Evolutionary conservation across 495 filamentous ascomycete species (phyloP).

Genomic region (Neurospora cerealis): DNA sequence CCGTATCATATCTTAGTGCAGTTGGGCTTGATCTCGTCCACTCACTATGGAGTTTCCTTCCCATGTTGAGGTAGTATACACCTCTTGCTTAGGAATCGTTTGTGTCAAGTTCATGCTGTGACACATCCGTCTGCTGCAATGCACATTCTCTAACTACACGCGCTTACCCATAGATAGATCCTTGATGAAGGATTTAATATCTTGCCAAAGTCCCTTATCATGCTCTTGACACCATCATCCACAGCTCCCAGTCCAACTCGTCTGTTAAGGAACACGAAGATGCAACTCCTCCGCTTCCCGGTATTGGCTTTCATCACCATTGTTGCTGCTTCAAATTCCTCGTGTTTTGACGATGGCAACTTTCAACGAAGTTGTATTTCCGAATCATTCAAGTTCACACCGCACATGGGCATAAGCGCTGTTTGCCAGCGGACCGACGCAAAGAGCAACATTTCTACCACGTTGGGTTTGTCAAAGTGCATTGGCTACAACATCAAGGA

Average conservation of each 20-base stretch:
- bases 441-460: background rate
- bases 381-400: background rate
- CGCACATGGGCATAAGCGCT: background rate
- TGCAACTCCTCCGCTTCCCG: background rate
- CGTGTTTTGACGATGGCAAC: background rate
- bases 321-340: background rate
- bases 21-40: background rate
- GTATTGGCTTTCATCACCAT: background rate
- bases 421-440: background rate
- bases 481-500: background rate
- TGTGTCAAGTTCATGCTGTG: too few species aligned
- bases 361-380: background rate
- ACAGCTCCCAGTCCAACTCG: background rate
- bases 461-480: background rate
- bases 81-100: too few species aligned
- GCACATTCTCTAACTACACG: too few species aligned
- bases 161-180: too few species aligned
- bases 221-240: too few species aligned
- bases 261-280: background rate
- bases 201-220: too few species aligned
- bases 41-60: too few species aligned
- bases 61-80: too few species aligned
- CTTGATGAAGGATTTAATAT: too few species aligned
- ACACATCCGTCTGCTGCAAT: too few species aligned
- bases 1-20: background rate